phyloP scores from a whole-genome alignment of 441 rosid species.

The Populus trichocarpa region DNA sequence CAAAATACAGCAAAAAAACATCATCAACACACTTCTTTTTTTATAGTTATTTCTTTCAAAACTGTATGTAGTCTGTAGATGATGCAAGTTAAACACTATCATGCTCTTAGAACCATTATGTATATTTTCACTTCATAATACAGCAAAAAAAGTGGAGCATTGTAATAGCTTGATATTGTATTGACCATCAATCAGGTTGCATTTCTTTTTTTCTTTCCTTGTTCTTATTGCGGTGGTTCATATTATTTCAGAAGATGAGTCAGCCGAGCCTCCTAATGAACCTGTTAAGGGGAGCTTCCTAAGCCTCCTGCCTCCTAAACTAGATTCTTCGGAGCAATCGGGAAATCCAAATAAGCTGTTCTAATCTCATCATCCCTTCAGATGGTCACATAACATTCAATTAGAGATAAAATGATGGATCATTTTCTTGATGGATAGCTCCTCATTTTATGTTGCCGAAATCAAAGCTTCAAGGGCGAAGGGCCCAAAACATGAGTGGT shows the following conservation, averaged over 20 bases:
- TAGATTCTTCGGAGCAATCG: conserved; percentile 56
- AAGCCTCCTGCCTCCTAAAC: conserved; percentile 59
- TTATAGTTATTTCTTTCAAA: neutral
- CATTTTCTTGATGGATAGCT: conserved; percentile 18
- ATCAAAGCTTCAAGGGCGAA: conserved; percentile 26
- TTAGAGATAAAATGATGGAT: conserved; percentile 1
- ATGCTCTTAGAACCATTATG: neutral
- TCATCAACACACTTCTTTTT: neutral
- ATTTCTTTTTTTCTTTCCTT: neutral
- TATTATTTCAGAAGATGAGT: conserved; percentile 58
- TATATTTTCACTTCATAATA: neutral
- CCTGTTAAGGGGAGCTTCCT: conserved; percentile 76
- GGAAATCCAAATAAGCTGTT: conserved; percentile 35
- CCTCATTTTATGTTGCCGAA: conserved; percentile 9
- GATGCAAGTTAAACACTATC: neutral
- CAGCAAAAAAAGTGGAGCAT: neutral
- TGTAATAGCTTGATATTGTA: neutral
- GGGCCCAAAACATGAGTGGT: conserved; percentile 32
- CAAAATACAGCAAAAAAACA: neutral
- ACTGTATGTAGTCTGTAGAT: neutral
- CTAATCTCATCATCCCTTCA: neutral
- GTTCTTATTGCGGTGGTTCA: conserved; percentile 4
- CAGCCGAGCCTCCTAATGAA: conserved; percentile 44
- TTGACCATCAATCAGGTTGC: neutral
- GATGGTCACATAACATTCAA: conserved; percentile 9